Conservation (phyloP, 2,329 filamentous ascomycete species). For the Hawksworthiomyces lignivorus region DNA sequence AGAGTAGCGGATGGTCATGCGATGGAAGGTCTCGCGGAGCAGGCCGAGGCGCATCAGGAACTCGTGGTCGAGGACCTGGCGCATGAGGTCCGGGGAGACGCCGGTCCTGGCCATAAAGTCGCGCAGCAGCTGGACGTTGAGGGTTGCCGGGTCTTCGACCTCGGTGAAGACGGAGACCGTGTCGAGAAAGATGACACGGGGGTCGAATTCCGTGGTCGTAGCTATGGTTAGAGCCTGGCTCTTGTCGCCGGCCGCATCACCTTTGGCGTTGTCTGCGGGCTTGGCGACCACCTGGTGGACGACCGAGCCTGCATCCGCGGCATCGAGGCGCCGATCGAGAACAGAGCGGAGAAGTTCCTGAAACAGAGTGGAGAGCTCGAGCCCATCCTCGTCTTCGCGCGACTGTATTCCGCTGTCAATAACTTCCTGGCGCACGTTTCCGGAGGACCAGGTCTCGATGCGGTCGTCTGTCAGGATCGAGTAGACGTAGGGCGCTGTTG, state of each 20-base stretch:
- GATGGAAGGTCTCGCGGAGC: constrained; percentile 76
- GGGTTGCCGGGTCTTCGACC: constrained; percentile 47
- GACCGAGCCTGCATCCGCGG: constrained; percentile 61
- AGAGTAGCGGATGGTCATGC: constrained; percentile 77
- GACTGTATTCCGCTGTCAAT: constrained; percentile 58
- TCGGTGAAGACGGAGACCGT: constrained; percentile 73
- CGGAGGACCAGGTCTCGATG: constrained; percentile 57
- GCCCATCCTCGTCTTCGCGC: constrained; percentile 58
- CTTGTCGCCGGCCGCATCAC: constrained; percentile 36
- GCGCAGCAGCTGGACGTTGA: constrained; percentile 44
- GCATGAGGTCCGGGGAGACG: constrained; percentile 65
- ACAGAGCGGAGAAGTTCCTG: constrained; percentile 78
- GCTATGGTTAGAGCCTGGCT: background rate
- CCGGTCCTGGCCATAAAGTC: constrained; percentile 65
- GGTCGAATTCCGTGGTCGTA: constrained; percentile 44
- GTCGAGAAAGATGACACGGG: constrained; percentile 71
- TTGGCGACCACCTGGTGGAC: constrained; percentile 56
- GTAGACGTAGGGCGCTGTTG: constrained; percentile 52
- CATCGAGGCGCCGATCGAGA: constrained; percentile 58
- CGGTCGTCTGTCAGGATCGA: constrained; percentile 65
- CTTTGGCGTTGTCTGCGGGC: constrained; percentile 16
- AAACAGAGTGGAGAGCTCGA: constrained; percentile 64
- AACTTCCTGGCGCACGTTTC: constrained; percentile 56
- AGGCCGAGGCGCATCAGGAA: constrained; percentile 70
- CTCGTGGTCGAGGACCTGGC: constrained; percentile 72